Conservation (phyloP, 192 early-diverging fungal species). For the Podila epigama region DNA sequence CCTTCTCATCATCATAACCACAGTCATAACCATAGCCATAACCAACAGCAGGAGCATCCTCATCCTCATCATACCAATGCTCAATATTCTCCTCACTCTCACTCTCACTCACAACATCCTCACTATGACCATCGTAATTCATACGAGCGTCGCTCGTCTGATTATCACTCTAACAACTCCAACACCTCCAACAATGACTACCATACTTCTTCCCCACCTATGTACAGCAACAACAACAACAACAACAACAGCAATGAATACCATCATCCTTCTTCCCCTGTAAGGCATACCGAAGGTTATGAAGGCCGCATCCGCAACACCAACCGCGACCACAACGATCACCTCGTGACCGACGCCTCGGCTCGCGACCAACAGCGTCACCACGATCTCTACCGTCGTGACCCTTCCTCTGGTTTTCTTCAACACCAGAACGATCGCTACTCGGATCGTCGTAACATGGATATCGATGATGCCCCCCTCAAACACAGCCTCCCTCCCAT, state of each 20-base stretch:
- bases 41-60: neutral
- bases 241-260: neutral
- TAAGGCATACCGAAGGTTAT: constrained; percentile 40
- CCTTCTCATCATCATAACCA: no score
- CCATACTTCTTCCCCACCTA: no score
- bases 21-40: no score
- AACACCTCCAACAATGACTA: no score
- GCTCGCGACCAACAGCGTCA: constrained; percentile 38
- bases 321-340: constrained; percentile 43
- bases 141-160: neutral
- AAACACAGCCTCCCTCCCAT: constrained; percentile 38
- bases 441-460: constrained; percentile 3
- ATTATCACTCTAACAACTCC: neutral
- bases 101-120: no score
- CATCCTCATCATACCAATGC: neutral
- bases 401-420: constrained; percentile 15
- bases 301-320: constrained; percentile 44
- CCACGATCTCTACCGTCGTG: constrained; percentile 22
- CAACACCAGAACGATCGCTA: no score
- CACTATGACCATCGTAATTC: neutral
- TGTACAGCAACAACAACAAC: neutral
- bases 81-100: constrained; percentile 11
- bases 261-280: neutral
- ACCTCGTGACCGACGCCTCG: constrained; percentile 22
- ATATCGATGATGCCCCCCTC: constrained; percentile 15